Conservation (phyloP, 257 asterid species). For the Petunia axillaris region DNA sequence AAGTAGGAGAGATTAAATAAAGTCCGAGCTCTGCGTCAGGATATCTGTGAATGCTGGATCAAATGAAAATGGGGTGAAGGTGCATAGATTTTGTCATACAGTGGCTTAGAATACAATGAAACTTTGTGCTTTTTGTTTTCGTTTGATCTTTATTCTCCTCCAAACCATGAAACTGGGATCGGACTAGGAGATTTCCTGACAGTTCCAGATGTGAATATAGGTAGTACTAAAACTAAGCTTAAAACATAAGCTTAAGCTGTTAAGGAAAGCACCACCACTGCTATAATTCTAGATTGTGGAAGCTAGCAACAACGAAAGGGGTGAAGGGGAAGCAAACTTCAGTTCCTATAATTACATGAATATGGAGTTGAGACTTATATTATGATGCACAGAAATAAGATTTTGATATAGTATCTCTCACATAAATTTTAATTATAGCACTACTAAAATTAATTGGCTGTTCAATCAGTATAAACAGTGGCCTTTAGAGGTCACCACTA, state of each 20-base stretch:
- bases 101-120: constrained; percentile 2
- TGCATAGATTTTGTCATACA: not conserved
- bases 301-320: not conserved
- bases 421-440: not conserved
- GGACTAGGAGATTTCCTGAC: not conserved
- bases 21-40: not conserved
- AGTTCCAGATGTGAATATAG: not conserved
- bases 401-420: not conserved
- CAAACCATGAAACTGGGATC: not conserved
- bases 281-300: not conserved
- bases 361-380: not conserved
- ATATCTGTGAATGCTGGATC: not conserved
- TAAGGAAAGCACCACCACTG: not conserved
- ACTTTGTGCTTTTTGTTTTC: not conserved
- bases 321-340: not conserved
- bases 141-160: constrained; percentile 4
- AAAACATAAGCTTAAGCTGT: constrained; percentile 10
- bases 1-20: not conserved
- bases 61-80: not conserved
- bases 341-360: not conserved
- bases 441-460: not conserved
- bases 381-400: not conserved
- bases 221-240: not conserved
- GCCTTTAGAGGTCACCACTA: not conserved
- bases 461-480: not conserved